These are phyloP conservation scores for Gomphus bonarii DNA, from an alignment of 1,284 basidiomycete species.

Conservation along the genomic window DNA sequence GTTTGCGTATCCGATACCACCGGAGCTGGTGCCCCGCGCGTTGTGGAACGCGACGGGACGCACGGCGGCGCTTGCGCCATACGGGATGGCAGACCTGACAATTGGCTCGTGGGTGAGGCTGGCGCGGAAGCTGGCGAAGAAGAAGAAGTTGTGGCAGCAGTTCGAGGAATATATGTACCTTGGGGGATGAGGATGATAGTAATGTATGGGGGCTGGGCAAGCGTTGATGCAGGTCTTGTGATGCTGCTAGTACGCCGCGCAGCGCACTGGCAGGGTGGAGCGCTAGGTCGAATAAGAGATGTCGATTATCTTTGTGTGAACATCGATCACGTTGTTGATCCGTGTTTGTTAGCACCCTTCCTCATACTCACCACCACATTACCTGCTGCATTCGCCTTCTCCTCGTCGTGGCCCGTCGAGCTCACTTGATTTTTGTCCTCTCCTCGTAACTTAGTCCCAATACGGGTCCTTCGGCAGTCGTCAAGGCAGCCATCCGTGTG, in stretches of 20 bases:
- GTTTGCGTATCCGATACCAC: constrained; percentile 49
- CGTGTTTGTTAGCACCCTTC: not conserved
- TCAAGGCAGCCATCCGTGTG: constrained; percentile 9
- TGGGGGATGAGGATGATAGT: constrained; percentile 22
- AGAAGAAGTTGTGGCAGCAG: constrained; percentile 52
- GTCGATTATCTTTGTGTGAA: too few relatives aligned
- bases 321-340: not conserved
- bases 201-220: not conserved
- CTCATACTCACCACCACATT: not conserved
- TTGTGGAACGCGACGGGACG: constrained; percentile 28
- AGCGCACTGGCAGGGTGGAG: not conserved
- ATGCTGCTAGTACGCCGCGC: not conserved
- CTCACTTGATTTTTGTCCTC: not conserved
- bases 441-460: not conserved
- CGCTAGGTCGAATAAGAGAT: not conserved
- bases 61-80: constrained; percentile 57
- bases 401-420: not conserved
- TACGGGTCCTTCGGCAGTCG: constrained; percentile 4
- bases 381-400: not conserved
- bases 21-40: constrained; percentile 50
- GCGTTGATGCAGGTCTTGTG: not conserved
- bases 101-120: constrained; percentile 69
- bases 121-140: constrained; percentile 50
- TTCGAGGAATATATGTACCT: constrained; percentile 69
- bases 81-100: constrained; percentile 64